Evolutionary conservation across 108 stramenopile genomes (phyloP).

Genomic region (Epipyxis sp.): DNA sequence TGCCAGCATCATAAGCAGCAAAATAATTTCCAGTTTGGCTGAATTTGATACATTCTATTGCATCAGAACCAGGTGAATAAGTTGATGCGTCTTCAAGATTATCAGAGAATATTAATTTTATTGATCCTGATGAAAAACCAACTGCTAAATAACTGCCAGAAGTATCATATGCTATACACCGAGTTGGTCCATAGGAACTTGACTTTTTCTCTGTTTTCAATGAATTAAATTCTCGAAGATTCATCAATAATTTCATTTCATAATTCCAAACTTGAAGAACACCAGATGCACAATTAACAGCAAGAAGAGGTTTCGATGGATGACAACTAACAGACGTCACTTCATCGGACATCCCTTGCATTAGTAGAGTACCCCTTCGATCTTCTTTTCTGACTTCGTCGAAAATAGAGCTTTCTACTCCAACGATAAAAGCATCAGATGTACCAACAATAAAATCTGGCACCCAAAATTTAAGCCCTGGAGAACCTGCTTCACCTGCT

Average conservation of each 20-base stretch:
- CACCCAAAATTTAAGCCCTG: constrained; percentile 19
- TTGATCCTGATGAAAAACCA: constrained; percentile 42
- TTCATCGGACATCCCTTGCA: constrained; percentile 47
- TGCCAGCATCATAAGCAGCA: constrained; percentile 40
- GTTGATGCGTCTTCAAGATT: constrained; percentile 46
- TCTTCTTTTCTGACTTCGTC: constrained; percentile 44
- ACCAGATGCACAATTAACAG: constrained; percentile 39
- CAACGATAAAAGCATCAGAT: constrained; percentile 47
- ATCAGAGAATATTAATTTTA: constrained; percentile 38
- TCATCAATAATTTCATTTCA: constrained; percentile 24
- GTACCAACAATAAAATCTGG: constrained; percentile 63
- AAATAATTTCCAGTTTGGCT: constrained; percentile 25
- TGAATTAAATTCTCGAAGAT: constrained; percentile 32
- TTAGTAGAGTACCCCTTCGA: constrained; percentile 46
- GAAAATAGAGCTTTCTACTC: constrained; percentile 47
- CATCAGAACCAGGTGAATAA: constrained; percentile 34
- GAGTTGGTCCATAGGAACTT: not conserved
- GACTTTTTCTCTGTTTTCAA: constrained; percentile 4
- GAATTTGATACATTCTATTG: not conserved
- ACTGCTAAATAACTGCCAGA: constrained; percentile 20
- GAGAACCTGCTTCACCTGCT: not conserved
- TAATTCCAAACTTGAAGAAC: constrained; percentile 59
- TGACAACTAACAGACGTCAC: constrained; percentile 44
- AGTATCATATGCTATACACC: not conserved
- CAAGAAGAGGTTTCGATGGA: constrained; percentile 42